Percentiles rank a stretch among this genome's conserved stretches.
Conservation (phyloP, 2,329 filamentous ascomycete genomes). For the Pyrenophora graminea region DNA sequence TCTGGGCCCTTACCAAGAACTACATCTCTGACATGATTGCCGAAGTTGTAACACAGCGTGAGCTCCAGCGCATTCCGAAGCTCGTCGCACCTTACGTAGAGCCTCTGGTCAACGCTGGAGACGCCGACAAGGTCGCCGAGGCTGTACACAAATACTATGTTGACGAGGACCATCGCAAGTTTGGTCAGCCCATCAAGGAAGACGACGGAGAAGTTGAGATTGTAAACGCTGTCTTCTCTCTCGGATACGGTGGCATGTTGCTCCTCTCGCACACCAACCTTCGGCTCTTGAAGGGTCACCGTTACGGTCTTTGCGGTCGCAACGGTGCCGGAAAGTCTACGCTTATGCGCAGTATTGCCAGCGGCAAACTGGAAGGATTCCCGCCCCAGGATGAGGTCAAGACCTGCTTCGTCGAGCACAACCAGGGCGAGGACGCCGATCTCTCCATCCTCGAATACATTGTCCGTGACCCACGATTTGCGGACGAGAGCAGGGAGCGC, state of each 20-base stretch:
- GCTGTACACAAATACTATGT: conserved; percentile 78
- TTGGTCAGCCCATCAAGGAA: conserved; percentile 79
- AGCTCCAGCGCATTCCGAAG: conserved; percentile 70
- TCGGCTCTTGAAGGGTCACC: conserved; percentile 90
- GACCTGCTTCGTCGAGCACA: conserved; percentile 98
- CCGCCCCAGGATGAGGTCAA: conserved; percentile 88
- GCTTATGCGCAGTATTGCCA: conserved; percentile 93
- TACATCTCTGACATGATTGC: conserved; percentile 86
- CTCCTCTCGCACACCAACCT: conserved; percentile 95
- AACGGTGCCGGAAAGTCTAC: conserved; percentile 99
- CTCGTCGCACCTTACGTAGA: conserved; percentile 77
- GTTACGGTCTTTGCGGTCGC: conserved; percentile 94
- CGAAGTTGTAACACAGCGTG: conserved; percentile 83
- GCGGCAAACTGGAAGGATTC: conserved; percentile 96
- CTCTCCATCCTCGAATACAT: conserved; percentile 95
- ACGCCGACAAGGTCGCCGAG: conserved; percentile 68
- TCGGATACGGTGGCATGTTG: conserved; percentile 97
- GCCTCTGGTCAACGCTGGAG: conserved; percentile 66
- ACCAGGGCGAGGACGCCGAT: conserved; percentile 96
- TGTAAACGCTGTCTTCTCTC: conserved; percentile 95
- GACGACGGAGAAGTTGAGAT: conserved; percentile 94
- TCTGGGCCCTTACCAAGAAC: conserved; percentile 68
- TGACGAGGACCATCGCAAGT: conserved; percentile 85
- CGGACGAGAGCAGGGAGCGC: conserved; percentile 74
- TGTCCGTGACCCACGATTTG: conserved; percentile 83